Conservation (phyloP, 805 yeast genomes). For the Zygoascus biomembranicola region DNA sequence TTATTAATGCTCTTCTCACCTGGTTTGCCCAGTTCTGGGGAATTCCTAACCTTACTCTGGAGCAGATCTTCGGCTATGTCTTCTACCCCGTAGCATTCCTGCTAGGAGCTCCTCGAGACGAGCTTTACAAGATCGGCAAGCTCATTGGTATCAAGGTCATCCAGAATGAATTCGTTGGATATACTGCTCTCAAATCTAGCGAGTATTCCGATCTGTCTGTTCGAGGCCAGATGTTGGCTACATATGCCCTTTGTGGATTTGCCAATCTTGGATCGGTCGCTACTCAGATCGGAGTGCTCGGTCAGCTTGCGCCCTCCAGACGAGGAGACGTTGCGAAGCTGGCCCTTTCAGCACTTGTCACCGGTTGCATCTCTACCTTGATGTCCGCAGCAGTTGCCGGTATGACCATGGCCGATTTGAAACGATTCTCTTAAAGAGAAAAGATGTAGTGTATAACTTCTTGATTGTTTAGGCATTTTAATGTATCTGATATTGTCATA, state of each 20-base stretch:
- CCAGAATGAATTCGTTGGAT: constrained; percentile 57
- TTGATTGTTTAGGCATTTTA: too few relatives aligned
- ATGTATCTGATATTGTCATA: too few relatives aligned
- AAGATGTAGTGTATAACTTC: too few relatives aligned
- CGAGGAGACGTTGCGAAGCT: constrained; percentile 40
- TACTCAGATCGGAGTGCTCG: constrained; percentile 52
- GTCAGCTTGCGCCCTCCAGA: constrained; percentile 45
- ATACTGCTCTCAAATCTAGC: constrained; percentile 29
- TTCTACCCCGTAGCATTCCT: constrained; percentile 54
- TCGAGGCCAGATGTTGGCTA: constrained; percentile 48
- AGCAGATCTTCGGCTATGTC: constrained; percentile 48
- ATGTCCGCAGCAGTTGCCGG: constrained; percentile 54
- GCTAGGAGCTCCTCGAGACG: constrained; percentile 47
- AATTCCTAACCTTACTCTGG: constrained; percentile 42
- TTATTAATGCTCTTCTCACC: constrained; percentile 45
- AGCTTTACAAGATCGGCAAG: constrained; percentile 42
- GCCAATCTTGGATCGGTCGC: constrained; percentile 57
- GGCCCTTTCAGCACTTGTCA: constrained; percentile 41
- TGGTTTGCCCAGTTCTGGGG: constrained; percentile 62
- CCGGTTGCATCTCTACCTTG: constrained; percentile 48
- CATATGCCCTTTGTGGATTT: constrained; percentile 56
- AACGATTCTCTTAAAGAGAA: background rate
- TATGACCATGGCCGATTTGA: constrained; percentile 38
- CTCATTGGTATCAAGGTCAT: constrained; percentile 50
- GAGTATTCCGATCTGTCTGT: constrained; percentile 40